Base-by-base conservation (phyloP, 192 early-diverging fungal species). In the Helicostylum pulchrum region DNA sequence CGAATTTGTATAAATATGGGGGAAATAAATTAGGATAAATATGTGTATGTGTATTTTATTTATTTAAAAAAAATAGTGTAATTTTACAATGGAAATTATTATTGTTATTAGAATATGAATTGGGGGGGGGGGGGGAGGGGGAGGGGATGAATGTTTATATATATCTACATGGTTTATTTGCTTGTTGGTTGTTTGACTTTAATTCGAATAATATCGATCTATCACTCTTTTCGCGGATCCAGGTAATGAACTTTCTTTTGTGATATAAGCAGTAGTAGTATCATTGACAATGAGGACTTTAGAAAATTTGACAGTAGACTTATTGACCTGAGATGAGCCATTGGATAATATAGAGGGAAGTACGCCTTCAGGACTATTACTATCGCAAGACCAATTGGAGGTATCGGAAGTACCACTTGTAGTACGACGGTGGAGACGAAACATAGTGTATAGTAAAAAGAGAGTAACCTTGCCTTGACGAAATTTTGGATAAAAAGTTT, bases 201-300 rank as follows among this genome's bases (percentile, higher is more conserved):
- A 31, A 39, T 55, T 17, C 7, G n/a, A 34, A 19, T 34, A 56
- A 17, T 56, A 19, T 9, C 54, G 54, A 31, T 56, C 54, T 19
- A 56, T 56, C 31, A 56, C 1, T 11, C 19, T 34, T 12, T 56
- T 56, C 3, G 54, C 32, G 31, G 54, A 56, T 56, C 54, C 54
- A 19, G 54, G 54, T 10, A 39, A 30, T 39, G 36, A 39, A 36
- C n/a, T 32, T 36, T 39, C 54, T 15, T 39, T 56, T 8, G 34
- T 56, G 7, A 56, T 56, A 10, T 34, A 56, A 17, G 54, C 32
- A 39, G 54, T 56, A 10, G 54, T 19, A 17, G 54, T 36, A 34
- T 56, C 19, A 19, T 56, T 56, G 14, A 56, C 54, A 39, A 56
- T 56, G 2, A 34, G 31, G n/a, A 56, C 54, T 56, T 56, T 56